A percentile compares a stretch with the other conserved stretches of the same genome.
Evolutionary conservation across 768 basidiomycete genomes (phyloP).

Genomic region (Lyophyllum atratum): DNA sequence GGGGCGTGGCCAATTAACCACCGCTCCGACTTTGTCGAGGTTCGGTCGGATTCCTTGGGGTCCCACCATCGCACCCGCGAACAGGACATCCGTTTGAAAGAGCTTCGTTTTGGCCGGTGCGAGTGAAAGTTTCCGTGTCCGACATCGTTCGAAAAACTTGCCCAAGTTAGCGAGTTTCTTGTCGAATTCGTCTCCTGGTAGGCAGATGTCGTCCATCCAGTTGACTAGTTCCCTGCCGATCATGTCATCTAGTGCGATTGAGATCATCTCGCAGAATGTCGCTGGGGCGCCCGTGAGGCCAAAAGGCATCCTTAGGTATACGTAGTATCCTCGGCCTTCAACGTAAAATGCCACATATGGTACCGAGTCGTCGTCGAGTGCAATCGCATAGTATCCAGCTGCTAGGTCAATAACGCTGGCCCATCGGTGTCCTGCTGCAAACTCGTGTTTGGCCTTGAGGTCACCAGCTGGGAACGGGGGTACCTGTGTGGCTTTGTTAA

Average conservation of each 20-base stretch:
- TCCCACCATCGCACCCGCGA: slow-evolving; percentile 34
- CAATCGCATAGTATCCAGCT: slow-evolving; percentile 33
- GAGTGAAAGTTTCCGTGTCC: slow-evolving; percentile 31
- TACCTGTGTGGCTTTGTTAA: slow-evolving; percentile 5
- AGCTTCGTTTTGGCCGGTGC: slow-evolving; percentile 35
- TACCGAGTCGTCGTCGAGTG: slow-evolving; percentile 17
- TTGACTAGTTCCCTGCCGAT: slow-evolving; percentile 26
- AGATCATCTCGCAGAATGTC: slow-evolving; percentile 29
- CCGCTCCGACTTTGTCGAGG: slow-evolving; percentile 34
- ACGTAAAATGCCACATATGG: slow-evolving; percentile 37
- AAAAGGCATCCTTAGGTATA: slow-evolving; percentile 34
- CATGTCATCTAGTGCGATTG: slow-evolving; percentile 23
- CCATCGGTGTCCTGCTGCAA: slow-evolving; percentile 30
- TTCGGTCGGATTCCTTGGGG: slow-evolving; percentile 34
- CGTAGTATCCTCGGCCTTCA: not conserved
- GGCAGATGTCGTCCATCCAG: slow-evolving; percentile 39
- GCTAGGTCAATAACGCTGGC: slow-evolving; percentile 38
- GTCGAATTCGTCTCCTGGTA: slow-evolving; percentile 32
- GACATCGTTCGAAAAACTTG: slow-evolving; percentile 24
- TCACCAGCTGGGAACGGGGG: not conserved
- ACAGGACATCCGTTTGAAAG: slow-evolving; percentile 35
- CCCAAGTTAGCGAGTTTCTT: slow-evolving; percentile 23
- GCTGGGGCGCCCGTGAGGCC: slow-evolving; percentile 41
- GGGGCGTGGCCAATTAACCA: slow-evolving; percentile 35
- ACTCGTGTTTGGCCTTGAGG: not conserved